phyloP scores from a whole-genome alignment of 805 yeast genomes.

The Candida stauntonica region DNA sequence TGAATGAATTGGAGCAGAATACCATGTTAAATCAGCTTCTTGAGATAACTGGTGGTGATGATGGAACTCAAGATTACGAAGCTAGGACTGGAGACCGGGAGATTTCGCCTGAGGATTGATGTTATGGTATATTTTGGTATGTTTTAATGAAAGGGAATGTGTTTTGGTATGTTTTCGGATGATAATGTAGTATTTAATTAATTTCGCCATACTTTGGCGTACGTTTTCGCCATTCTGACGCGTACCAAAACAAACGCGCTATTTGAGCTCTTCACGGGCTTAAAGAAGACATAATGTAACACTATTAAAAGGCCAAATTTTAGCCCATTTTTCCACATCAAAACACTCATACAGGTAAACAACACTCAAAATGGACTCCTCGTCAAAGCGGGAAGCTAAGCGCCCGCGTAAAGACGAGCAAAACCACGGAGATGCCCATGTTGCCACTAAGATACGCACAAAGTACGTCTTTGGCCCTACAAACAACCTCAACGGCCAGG shows the following conservation, averaged over 20 bases:
- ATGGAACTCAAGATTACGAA: conserved; percentile 5
- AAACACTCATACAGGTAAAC: too few species aligned
- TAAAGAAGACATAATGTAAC: too few species aligned
- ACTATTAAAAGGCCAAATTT: too few species aligned
- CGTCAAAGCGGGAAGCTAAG: conserved; percentile 2
- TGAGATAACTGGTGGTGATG: not conserved
- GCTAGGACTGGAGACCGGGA: conserved; percentile 11
- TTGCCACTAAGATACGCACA: conserved; percentile 7
- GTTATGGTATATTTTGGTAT: not conserved
- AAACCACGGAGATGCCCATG: conserved; percentile 2
- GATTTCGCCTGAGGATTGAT: conserved; percentile 4
- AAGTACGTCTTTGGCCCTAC: conserved; percentile 15
- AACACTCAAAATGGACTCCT: conserved; percentile 1
- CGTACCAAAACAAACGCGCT: too few species aligned
- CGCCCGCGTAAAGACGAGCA: conserved; percentile 14
- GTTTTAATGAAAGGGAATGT: not conserved
- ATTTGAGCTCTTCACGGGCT: too few species aligned
- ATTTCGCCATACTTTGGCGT: too few species aligned
- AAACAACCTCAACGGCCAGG: conserved; percentile 11
- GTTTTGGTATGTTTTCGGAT: not conserved
- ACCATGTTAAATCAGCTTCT: conserved; percentile 15
- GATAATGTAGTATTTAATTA: too few species aligned
- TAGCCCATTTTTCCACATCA: too few species aligned
- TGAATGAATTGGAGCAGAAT: conserved; percentile 7
- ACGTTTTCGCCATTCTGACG: too few species aligned